Evolutionary conservation across 441 rosid species (phyloP), one percentile per base, ranked within the genome.

Genomic region (Erodium texanum): DNA sequence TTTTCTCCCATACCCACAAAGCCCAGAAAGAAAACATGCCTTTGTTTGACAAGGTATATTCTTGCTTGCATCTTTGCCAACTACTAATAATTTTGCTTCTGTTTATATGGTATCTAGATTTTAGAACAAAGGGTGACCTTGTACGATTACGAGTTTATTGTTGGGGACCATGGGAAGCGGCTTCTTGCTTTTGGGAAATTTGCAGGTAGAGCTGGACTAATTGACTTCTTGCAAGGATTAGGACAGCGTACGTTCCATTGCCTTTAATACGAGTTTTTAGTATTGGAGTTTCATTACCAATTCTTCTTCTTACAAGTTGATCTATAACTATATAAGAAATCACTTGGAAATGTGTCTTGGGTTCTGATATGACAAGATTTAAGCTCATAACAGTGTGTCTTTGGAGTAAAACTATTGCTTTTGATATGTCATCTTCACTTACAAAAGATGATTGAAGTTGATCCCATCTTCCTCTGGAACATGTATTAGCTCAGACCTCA

Each of bases 191-290:
- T 93, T 78, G 98, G 98, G 71, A 87, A 75, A 80, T 93, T 70
- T 78, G 98, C 98, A 72, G 98, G 98, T 66, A 86, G 92, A 90
- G 98, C 98, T 36, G 98, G 98, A 67, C 78, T 89, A 16, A 74
- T 89, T 67, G 98, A 93, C 72, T 87, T 93, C 79, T 82, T 93
- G 74, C 81, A 71, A 23, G 97, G 94, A 45, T 72, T 93, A 32
- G 98, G 98, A 82, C 88, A 82, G 81, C 73, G 96, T 90, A 85
- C 66, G 85, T 54, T 76, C 66, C 72, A 48, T 68, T 16, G 11
- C 68, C 36, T 58, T 24, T 64, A 45, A 36, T 62, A 8, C 48
- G 15, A 36, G 24, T 41, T 38, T 66, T 54, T 12, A 18, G 7
- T 54, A 16, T 54, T 18, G 0, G 10, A 54, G 23, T 54, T 54